These are phyloP conservation scores for Thozetella sp. DNA, from an alignment of 495 filamentous ascomycete genomes.

Conservation along the genomic window DNA sequence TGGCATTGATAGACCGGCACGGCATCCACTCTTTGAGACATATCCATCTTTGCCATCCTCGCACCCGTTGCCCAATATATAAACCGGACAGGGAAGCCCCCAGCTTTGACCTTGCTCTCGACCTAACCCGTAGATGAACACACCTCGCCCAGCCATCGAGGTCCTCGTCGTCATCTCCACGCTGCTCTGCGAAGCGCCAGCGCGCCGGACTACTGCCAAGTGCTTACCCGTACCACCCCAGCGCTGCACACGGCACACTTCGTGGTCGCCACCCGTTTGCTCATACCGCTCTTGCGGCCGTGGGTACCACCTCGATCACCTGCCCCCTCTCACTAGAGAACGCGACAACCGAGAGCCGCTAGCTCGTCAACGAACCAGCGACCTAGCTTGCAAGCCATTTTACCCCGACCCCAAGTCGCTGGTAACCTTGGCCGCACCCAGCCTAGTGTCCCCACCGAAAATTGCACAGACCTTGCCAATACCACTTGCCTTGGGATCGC, in stretches of 20 bases:
- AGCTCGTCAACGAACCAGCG: neutral
- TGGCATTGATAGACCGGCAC: neutral
- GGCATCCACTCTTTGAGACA: neutral
- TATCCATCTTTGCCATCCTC: too few species aligned
- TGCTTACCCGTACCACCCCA: neutral
- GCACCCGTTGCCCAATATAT: neutral
- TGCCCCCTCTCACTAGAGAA: neutral
- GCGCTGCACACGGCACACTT: neutral
- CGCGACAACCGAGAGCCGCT: neutral
- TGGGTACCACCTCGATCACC: neutral
- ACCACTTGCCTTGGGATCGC: neutral
- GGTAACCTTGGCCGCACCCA: slow-evolving; percentile 4
- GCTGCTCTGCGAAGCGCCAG: neutral
- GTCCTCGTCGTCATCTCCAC: neutral
- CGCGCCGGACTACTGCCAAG: neutral
- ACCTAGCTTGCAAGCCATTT: neutral
- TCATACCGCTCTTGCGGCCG: neutral
- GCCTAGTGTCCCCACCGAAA: slow-evolving; percentile 3
- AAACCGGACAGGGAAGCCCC: neutral
- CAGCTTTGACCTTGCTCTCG: neutral
- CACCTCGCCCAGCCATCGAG: neutral
- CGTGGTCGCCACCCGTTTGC: neutral
- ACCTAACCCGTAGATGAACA: neutral
- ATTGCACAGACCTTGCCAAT: slow-evolving; percentile 7
- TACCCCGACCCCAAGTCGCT: slow-evolving; percentile 7